phyloP scores from a whole-genome alignment of 176 grass and related monocot species.

The Zea mays region DNA sequence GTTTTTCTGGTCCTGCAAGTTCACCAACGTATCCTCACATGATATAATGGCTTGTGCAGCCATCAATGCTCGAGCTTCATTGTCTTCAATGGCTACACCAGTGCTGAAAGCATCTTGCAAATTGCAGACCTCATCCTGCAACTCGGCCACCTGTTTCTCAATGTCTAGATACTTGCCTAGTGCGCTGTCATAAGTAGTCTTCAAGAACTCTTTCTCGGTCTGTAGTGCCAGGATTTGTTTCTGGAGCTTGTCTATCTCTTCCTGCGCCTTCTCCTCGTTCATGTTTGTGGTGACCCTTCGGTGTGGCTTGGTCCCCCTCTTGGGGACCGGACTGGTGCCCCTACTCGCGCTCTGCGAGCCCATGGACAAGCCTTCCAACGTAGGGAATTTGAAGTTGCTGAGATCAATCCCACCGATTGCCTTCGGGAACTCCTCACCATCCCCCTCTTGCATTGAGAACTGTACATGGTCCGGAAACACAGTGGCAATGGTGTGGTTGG shows the following conservation, averaged over 20 bases:
- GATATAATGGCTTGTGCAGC: conserved; percentile 75
- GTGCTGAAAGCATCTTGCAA: conserved; percentile 78
- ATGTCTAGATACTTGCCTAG: conserved; percentile 73
- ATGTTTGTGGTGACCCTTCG: conserved; percentile 54
- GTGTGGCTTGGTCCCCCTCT: conserved; percentile 44
- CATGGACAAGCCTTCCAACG: conserved; percentile 44
- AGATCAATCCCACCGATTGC: conserved; percentile 51
- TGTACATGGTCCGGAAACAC: conserved; percentile 84
- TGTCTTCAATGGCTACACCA: conserved; percentile 69
- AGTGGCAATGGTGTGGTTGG: conserved; percentile 88
- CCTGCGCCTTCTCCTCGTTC: conserved; percentile 67
- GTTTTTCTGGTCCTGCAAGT: conserved; percentile 62
- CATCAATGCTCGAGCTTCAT: conserved; percentile 87
- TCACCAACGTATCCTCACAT: conserved; percentile 73
- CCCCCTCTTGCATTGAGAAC: conserved; percentile 60
- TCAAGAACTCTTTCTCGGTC: conserved; percentile 81
- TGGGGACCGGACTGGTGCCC: conserved; percentile 31
- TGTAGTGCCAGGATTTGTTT: conserved; percentile 76
- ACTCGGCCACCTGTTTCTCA: conserved; percentile 60
- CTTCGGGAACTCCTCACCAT: conserved; percentile 49
- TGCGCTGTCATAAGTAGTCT: conserved; percentile 64
- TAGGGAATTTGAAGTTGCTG: conserved; percentile 48
- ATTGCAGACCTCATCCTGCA: conserved; percentile 72
- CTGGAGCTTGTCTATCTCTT: conserved; percentile 78
- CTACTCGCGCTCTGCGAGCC: conserved; percentile 36